Conservation (phyloP, 179 eudicot species). For the Amaranthus tricolor region DNA sequence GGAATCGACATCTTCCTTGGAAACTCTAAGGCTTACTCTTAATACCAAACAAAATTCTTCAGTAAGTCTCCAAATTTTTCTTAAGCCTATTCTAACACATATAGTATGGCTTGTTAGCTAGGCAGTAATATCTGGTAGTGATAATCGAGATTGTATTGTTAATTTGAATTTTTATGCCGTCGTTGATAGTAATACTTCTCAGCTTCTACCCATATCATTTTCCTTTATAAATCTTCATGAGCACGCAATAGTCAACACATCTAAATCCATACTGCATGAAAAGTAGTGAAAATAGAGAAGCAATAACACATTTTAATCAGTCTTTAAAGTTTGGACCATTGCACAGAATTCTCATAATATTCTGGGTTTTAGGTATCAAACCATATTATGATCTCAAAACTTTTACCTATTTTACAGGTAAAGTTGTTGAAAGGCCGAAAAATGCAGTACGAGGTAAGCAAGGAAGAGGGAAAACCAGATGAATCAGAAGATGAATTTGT, state of each 20-base stretch:
- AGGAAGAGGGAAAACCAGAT: slow-evolving; percentile 22
- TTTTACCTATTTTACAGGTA: slow-evolving; percentile 35
- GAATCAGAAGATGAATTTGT: slow-evolving; percentile 40
- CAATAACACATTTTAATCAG: too few relatives aligned
- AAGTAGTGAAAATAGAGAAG: neutral
- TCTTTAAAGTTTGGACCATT: too few relatives aligned
- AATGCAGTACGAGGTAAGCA: slow-evolving; percentile 57
- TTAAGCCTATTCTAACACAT: neutral
- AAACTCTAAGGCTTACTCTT: slow-evolving; percentile 41
- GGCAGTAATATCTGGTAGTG: too few relatives aligned
- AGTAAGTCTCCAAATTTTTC: slow-evolving; percentile 28
- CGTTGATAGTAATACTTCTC: too few relatives aligned
- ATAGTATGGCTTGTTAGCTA: neutral
- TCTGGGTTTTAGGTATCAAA: neutral
- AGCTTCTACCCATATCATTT: too few relatives aligned
- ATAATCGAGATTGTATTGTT: too few relatives aligned
- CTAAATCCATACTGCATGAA: neutral
- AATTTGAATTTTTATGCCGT: too few relatives aligned
- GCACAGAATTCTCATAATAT: too few relatives aligned
- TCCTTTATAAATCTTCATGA: too few relatives aligned
- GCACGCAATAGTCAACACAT: too few relatives aligned
- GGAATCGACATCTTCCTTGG: slow-evolving; percentile 41
- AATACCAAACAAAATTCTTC: slow-evolving; percentile 32
- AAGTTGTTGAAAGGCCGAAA: slow-evolving; percentile 64
- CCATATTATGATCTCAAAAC: neutral